A percentile compares a stretch with the other conserved stretches of the same genome.
Evolutionary conservation across 352 stramenopile species (phyloP).

Genomic region (Globisporangium acanthophoron): DNA sequence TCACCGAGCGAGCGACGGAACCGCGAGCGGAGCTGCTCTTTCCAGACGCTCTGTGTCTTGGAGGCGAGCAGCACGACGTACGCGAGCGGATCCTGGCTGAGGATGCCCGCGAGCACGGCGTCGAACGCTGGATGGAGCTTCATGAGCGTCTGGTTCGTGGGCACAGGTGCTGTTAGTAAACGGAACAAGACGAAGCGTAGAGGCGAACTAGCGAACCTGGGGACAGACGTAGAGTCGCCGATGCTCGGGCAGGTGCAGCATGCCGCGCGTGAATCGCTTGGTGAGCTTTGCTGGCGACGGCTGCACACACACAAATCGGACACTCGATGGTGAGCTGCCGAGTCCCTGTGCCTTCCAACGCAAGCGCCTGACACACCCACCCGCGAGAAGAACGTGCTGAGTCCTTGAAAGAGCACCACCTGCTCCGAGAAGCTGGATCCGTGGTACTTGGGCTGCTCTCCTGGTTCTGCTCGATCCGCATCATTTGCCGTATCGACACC

Average conservation of each 20-base stretch:
- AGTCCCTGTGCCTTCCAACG: too few relatives aligned
- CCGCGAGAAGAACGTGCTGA: conserved; percentile 54
- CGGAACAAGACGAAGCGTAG: neutral
- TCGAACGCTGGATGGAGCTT: conserved; percentile 60
- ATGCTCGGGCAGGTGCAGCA: conserved; percentile 33
- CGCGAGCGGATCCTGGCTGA: conserved; percentile 27
- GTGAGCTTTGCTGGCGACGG: conserved; percentile 14
- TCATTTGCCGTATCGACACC: conserved; percentile 1
- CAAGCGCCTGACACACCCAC: neutral
- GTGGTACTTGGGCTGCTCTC: conserved; percentile 18
- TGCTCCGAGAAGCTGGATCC: conserved; percentile 53
- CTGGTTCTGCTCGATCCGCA: neutral
- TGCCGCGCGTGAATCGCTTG: conserved; percentile 24
- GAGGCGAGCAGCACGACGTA: conserved; percentile 46
- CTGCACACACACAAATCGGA: neutral
- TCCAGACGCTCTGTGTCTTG: conserved; percentile 41
- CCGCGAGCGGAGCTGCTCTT: conserved; percentile 35
- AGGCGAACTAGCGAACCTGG: conserved; percentile 18
- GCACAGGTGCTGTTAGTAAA: neutral
- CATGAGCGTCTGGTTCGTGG: conserved; percentile 45
- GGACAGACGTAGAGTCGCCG: conserved; percentile 51
- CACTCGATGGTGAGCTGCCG: too few relatives aligned
- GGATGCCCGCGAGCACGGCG: conserved; percentile 28
- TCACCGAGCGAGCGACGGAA: conserved; percentile 29
- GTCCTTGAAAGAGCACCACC: conserved; percentile 57